Evolutionary conservation across 352 stramenopile genomes (phyloP), one percentile per base, ranked within the genome.

Genomic region (Hyaloperonospora arabidopsidis): DNA sequence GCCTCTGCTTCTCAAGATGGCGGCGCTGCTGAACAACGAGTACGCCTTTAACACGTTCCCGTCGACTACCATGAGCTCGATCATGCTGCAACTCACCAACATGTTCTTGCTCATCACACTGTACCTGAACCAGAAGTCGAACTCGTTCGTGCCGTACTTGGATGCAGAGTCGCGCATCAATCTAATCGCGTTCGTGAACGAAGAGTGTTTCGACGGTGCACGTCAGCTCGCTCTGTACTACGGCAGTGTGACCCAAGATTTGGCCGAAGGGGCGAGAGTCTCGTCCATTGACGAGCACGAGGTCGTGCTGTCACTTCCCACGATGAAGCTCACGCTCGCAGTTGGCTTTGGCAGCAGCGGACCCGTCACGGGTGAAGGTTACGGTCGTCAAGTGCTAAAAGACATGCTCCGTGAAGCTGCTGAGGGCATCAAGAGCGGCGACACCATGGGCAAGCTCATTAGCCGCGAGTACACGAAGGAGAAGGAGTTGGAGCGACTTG

Each of bases 41-140:
- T 92, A 82, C 50, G 89, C 90, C 46, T 99, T 97, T 68, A 98
- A 98, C 75, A 87, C 96, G 38, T 99, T 93, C 76, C 97, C 95
- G 21, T 87, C 95, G 35, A 98, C 95, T 5, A 57, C 78, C 0
- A 65, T 70, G 47, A 97, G 89, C 50, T 98, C 93, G 32, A 61
- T 84, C 11, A 72, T 97, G 55, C 70, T 98, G 32, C 95, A 98
- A 66, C 56, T 95, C n/a, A 80, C 83, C 17, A 96, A 98, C 62
- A 21, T 84, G 2, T 86, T 95, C 49, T 41, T 97, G 46, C 57
- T 97, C 17, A 62, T 87, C n/a, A 72, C 75, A 57, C 61, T 90
- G 45, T 87, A 81, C 57, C 73, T 86, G 55, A 84, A 74, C 36
- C 70, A 88, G 15, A 77, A 86, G 46, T 55, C 65, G 45, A 78